phyloP scores from a whole-genome alignment of 192 early-diverging fungal genomes.

The Powellomyces hirtus region DNA sequence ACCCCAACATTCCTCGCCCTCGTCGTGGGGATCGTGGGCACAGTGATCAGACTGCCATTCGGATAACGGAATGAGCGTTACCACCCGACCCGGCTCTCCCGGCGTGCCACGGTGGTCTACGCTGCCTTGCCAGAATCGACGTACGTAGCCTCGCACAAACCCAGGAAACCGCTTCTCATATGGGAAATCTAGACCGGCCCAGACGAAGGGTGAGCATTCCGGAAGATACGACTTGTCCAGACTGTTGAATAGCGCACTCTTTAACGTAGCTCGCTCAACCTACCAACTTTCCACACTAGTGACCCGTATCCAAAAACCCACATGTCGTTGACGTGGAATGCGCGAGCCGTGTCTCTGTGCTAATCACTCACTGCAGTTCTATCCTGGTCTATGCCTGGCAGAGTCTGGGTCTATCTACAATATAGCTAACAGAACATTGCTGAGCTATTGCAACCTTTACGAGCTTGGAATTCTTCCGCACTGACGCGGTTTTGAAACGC shows the following conservation, averaged over 20 bases:
- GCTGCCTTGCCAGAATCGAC: constrained; percentile 79
- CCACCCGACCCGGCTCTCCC: constrained; percentile 74
- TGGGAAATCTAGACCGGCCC: constrained; percentile 53
- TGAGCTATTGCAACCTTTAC: no score
- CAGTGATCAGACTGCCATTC: constrained; percentile 55
- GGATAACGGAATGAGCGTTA: constrained; percentile 73
- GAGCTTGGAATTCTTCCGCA: no score
- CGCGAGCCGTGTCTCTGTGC: no score
- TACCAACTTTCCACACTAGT: constrained; percentile 63
- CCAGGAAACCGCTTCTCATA: constrained; percentile 50
- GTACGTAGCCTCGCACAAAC: constrained; percentile 66
- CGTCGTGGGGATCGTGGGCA: constrained; percentile 23
- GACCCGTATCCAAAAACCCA: constrained; percentile 74
- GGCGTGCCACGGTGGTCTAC: constrained; percentile 86
- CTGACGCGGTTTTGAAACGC: no score
- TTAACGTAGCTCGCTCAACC: neutral
- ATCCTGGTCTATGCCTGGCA: no score
- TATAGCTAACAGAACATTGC: no score
- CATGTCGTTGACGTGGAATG: constrained; percentile 29
- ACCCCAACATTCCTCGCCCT: constrained; percentile 57
- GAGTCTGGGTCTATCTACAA: no score
- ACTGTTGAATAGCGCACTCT: neutral
- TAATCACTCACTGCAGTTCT: no score
- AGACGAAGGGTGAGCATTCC: neutral
- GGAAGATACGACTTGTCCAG: neutral